Evolutionary conservation across 495 filamentous ascomycete genomes (phyloP), one percentile per base, ranked within the genome.

Genomic region (Penicillium robsamsonii): DNA sequence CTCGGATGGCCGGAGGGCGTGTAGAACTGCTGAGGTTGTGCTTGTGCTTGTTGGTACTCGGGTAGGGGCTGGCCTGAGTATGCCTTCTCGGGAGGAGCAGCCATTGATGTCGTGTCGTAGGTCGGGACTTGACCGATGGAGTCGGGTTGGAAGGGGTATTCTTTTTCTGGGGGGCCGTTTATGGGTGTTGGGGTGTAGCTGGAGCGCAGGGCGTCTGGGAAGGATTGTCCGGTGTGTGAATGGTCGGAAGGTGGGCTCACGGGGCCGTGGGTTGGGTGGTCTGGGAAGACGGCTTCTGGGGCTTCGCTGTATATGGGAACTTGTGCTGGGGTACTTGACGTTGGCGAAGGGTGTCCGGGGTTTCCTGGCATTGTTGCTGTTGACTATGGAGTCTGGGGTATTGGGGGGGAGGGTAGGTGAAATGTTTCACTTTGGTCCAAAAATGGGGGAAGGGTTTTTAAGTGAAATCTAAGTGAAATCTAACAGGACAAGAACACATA

Each of bases 1-100:
- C 56, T 75, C 10, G 67, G 61, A 10, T 70, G 63, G 1, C 48
- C 59, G 11, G 52, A 48, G 1, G 65, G 65, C 20, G 58, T 57
- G 44, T 56, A 62, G 50, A 60, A 69, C 37, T 42, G 40, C 20
- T 51, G 46, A 15, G 56, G 53, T 5, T 38, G 35, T 17, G 35
- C n/a, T 38, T 38, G 35, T 3, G 6, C 7, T 6, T 38, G 35
- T 2, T 15, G 0, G 35, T 38, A 38, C 15, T 58, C 42, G 15
- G 53, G 42, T 10, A 25, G 27, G 18, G 64, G 59, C 35, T 67
- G 64, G 8, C 62, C 62, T 15, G 58, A 31, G 35, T 67, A 67
- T 4, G 42, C 44, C 52, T 67, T 67, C 29, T 54, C 59, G 40
- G 53, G 53, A 0, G 50, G 24, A 0, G 45, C 46, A 4, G 35